These are phyloP conservation scores for Saccharata proteae DNA, from an alignment of 2,329 filamentous ascomycete genomes.

Conservation along the genomic window DNA sequence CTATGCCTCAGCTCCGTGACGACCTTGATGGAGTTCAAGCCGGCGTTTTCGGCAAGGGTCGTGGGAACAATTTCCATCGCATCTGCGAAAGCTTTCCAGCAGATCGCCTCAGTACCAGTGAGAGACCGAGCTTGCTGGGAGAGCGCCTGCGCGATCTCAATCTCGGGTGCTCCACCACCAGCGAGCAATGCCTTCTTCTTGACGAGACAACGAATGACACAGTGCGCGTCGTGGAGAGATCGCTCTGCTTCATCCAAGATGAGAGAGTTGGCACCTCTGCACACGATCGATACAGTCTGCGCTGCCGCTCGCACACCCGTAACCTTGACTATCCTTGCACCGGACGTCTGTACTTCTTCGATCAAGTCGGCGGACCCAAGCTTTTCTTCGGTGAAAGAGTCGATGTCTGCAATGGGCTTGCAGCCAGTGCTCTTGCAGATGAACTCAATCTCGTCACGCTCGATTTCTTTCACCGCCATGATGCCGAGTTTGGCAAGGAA, in stretches of 20 bases:
- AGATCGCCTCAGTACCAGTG: conserved; percentile 87
- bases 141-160: conserved; percentile 84
- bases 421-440: conserved; percentile 98
- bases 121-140: conserved; percentile 71
- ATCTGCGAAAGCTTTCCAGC: conserved; percentile 98
- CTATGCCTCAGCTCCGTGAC: conserved; percentile 90
- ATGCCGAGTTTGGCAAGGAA: conserved; percentile 97
- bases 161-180: conserved; percentile 90
- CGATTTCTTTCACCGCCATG: conserved; percentile 90
- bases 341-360: conserved; percentile 79
- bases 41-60: conserved; percentile 92
- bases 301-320: conserved; percentile 76
- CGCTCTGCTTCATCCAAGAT: conserved; percentile 97
- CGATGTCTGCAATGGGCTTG: conserved; percentile 96
- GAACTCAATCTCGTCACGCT: conserved; percentile 97
- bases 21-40: conserved; percentile 96
- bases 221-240: conserved; percentile 91
- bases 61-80: conserved; percentile 96
- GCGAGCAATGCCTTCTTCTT: conserved; percentile 99
- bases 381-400: conserved; percentile 98
- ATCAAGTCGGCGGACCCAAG: conserved; percentile 86
- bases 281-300: conserved; percentile 86
- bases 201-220: conserved; percentile 90
- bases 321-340: conserved; percentile 87
- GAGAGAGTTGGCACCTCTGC: conserved; percentile 83